Evolutionary conservation across 2,329 filamentous ascomycete species (phyloP).

Genomic region (Stachybotrys chartarum): DNA sequence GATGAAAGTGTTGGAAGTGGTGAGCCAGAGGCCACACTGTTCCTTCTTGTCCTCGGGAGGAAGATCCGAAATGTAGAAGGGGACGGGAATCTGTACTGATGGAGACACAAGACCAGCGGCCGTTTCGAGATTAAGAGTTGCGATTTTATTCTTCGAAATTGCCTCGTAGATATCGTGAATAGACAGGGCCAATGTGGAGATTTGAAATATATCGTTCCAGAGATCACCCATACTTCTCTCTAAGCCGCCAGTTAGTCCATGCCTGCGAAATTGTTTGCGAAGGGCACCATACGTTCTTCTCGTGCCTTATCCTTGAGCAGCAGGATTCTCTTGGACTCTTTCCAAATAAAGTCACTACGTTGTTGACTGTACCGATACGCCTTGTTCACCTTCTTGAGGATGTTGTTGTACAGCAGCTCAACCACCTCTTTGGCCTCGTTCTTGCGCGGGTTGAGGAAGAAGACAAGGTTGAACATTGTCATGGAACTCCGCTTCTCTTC

Average conservation of each 20-base stretch:
- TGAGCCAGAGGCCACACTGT: constrained; percentile 75
- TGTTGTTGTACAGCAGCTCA: constrained; percentile 74
- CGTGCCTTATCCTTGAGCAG: constrained; percentile 74
- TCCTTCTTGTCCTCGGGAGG: constrained; percentile 61
- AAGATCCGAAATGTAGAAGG: constrained; percentile 65
- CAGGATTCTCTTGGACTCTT: constrained; percentile 78
- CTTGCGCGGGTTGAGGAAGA: constrained; percentile 75
- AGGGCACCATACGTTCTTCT: constrained; percentile 48
- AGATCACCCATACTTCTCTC: constrained; percentile 55
- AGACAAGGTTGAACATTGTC: constrained; percentile 98
- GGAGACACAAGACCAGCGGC: constrained; percentile 50
- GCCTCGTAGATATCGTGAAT: constrained; percentile 77
- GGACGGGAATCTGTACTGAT: constrained; percentile 58
- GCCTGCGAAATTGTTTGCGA: background rate
- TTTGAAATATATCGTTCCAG: constrained; percentile 64
- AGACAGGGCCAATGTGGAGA: constrained; percentile 73
- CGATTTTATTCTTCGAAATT: constrained; percentile 78
- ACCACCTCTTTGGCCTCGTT: constrained; percentile 69
- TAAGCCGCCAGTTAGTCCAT: constrained; percentile 11
- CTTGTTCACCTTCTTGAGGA: constrained; percentile 88
- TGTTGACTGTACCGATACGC: constrained; percentile 90
- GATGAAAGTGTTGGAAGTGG: constrained; percentile 71
- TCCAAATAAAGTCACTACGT: constrained; percentile 83
- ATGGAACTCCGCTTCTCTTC: constrained; percentile 64
- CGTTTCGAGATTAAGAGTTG: constrained; percentile 69